Base-by-base conservation (phyloP, 495 filamentous ascomycete species). In the Aspergillus cavernicola region DNA sequence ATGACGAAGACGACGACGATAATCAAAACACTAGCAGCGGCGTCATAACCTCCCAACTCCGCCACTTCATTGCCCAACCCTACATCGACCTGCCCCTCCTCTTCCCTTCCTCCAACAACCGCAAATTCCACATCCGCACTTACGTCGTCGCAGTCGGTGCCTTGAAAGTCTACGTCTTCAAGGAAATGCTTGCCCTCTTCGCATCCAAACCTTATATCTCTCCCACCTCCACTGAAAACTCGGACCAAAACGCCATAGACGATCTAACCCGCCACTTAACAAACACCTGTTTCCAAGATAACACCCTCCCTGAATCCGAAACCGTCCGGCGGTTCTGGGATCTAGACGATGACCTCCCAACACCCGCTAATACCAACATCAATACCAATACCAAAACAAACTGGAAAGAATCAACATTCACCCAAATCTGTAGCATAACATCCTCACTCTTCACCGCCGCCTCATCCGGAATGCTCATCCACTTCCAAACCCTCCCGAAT, bases 31-130 rank as follows among this genome's bases (percentile, higher is more conserved):
- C 66, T 26, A n/a, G 22, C 2, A 61, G 67, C 22, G 77, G 80
- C 35, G 85, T 96, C 44, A 83, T 90, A 40, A 89, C 91, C 9
- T 92, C 87, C 8, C 92, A 97, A 54, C 85, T 98, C 51, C 88
- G 93, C 58, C 92, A 97, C 69, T 98, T 98, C 74, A 81, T 96
- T 65, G 89, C 85, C 3, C 93, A 98, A 68, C 86, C 89, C n/a
- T 98, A 98, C 68, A 92, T 97, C 65, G 81, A 95, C 66, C 88
- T 86, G 4, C 92, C 92, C 2, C 82, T 98, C 4, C 77, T 97
- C 2, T 75, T 96, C 3, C 74, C 81, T 0, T 75, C 71, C n/a
- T 69, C 66, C 35, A 75, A 78, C n/a, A 72, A 76, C 51, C 80
- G 84, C 29, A 98, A 98, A 71, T 98, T 98, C 76, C 93, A 98